A percentile compares a stretch with the other conserved stretches of the same genome.
Conservation (phyloP, 208 protist genomes). For the Acanthamoeba castellanii region DNA sequence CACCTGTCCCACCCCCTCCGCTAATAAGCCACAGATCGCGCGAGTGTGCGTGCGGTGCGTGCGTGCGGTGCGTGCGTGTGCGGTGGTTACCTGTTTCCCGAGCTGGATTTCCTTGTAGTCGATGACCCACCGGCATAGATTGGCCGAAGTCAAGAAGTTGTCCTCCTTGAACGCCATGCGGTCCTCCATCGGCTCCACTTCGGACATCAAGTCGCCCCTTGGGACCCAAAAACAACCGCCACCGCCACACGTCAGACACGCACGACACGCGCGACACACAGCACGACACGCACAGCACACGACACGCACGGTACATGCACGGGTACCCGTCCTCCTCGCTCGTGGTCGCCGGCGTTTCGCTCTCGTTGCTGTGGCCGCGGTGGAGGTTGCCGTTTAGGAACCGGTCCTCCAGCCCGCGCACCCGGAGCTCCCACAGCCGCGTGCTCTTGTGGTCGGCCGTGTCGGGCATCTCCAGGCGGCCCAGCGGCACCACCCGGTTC, state of each 20-base stretch:
- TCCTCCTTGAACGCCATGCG: conserved; percentile 33
- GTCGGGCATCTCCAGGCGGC: conserved; percentile 28
- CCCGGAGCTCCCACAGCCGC: not conserved
- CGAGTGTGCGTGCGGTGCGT: not conserved
- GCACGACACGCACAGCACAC: too few species aligned
- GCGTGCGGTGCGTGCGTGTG: not conserved
- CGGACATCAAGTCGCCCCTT: not conserved
- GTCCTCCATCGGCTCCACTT: not conserved
- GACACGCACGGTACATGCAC: not conserved
- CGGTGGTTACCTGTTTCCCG: not conserved
- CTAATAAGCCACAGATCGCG: too few species aligned
- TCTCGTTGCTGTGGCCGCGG: not conserved
- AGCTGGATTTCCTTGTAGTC: conserved; percentile 57
- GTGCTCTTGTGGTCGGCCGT: not conserved
- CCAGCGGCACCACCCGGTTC: not conserved
- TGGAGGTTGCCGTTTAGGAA: not conserved
- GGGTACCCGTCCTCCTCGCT: not conserved
- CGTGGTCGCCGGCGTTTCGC: not conserved
- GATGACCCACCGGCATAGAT: conserved; percentile 67
- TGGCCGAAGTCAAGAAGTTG: conserved; percentile 44
- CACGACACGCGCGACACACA: too few species aligned
- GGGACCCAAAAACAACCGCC: not conserved
- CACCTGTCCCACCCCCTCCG: not conserved
- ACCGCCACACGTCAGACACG: not conserved
- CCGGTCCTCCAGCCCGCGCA: not conserved